phyloP scores from a whole-genome alignment of 768 basidiomycete genomes.

The Kwoniella dendrophila region DNA sequence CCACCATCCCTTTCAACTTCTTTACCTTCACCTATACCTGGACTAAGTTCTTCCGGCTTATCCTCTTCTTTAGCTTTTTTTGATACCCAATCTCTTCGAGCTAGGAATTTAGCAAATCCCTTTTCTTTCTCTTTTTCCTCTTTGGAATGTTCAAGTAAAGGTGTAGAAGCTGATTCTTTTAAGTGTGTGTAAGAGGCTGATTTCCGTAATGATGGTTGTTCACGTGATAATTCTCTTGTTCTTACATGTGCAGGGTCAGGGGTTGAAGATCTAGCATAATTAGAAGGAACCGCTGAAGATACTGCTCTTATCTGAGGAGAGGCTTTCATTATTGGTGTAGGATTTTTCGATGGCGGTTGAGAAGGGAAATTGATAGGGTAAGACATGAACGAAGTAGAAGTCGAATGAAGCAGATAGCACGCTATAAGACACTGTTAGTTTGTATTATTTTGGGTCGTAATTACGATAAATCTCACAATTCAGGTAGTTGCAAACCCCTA shows the following conservation, averaged over 20 bases:
- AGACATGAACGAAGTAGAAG: constrained; percentile 25
- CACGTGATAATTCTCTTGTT: background rate
- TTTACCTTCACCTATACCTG: constrained; percentile 37
- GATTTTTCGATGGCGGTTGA: background rate
- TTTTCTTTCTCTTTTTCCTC: constrained; percentile 22
- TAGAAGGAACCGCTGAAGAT: constrained; percentile 12
- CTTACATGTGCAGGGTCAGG: constrained; percentile 9
- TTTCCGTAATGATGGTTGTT: constrained; percentile 1
- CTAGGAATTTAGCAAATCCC: constrained; percentile 43
- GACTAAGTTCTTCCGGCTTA: constrained; percentile 5
- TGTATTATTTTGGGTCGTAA: background rate
- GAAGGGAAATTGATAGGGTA: constrained; percentile 39
- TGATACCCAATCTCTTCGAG: constrained; percentile 28
- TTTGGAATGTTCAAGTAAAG: constrained; percentile 4
- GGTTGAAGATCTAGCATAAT: constrained; percentile 8
- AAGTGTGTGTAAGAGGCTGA: constrained; percentile 17
- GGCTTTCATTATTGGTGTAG: background rate
- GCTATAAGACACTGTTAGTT: constrained; percentile 5
- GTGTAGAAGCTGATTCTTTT: constrained; percentile 1
- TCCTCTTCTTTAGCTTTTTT: constrained; percentile 18
- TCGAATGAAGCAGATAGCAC: constrained; percentile 34
- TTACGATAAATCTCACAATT: background rate
- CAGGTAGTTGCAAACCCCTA: constrained; percentile 18
- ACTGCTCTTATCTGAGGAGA: constrained; percentile 21
- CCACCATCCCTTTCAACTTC: constrained; percentile 43